A percentile compares a stretch with the other conserved stretches of the same genome.
phyloP scores from a whole-genome alignment of 2,329 filamentous ascomycete species.

The Colletotrichum caudatum region DNA sequence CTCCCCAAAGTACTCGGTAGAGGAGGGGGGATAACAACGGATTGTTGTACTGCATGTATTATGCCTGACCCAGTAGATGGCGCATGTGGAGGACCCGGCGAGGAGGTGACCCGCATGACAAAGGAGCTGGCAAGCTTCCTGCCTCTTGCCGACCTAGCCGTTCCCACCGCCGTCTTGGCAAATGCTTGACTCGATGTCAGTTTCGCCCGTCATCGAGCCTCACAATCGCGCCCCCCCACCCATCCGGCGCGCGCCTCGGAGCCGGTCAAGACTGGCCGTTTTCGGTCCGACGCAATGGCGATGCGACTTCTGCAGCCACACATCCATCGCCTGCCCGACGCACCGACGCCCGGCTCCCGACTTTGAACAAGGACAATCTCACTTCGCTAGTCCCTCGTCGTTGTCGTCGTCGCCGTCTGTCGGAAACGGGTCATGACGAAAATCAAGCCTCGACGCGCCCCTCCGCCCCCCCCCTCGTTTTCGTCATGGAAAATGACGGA shows the following conservation, averaged over 20 bases:
- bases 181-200: slow-evolving; percentile 39
- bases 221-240: background rate
- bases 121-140: slow-evolving; percentile 14
- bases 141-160: slow-evolving; percentile 35
- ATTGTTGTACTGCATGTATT: slow-evolving; percentile 9
- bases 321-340: background rate
- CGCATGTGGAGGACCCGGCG: slow-evolving; percentile 9
- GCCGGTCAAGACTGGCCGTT: slow-evolving; percentile 22
- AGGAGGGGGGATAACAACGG: background rate
- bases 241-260: slow-evolving; percentile 11
- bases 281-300: slow-evolving; percentile 12
- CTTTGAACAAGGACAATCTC: background rate
- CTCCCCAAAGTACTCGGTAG: too few species aligned
- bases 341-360: background rate
- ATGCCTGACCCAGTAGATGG: slow-evolving; percentile 9
- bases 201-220: background rate
- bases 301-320: background rate
- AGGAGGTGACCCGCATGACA: slow-evolving; percentile 27
- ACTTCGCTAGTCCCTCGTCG: background rate
- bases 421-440: background rate
- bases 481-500: background rate
- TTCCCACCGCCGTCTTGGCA: slow-evolving; percentile 37
- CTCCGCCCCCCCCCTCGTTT: background rate
- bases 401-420: too few species aligned
- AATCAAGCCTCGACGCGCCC: slow-evolving; percentile 10